Evolutionary conservation across 768 basidiomycete genomes (phyloP), one percentile per base, ranked within the genome.

Genomic region (Russula brevipes): DNA sequence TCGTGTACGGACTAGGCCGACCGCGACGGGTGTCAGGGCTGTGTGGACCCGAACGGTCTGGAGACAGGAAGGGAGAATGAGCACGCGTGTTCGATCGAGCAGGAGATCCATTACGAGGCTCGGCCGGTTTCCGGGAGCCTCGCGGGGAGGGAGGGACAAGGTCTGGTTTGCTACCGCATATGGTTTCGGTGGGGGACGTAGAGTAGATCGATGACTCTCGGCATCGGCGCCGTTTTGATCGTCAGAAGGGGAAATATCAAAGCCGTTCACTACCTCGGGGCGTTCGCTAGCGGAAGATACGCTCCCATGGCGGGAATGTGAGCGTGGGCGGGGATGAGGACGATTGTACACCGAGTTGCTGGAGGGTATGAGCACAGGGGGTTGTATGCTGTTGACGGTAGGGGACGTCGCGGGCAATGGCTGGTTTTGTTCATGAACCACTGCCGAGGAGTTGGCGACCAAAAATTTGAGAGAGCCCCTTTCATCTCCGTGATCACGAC

Each of bases 391-490:
- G 72, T 75, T 78, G 55, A 78, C 74, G 11, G 78, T 78, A 5
- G 78, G 73, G 3, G 78, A 75, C 49, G 68, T 57, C 36, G 62
- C 41, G 19, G 76, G 72, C 42, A 73, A 71, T 31, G 77, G 69
- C 6, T 72, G 70, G 4, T 76, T 73, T 6, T 74, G 76, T 66
- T 84, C 88, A 66, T 83, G 86, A 57, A 85, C 87, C 50, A 76
- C 74, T 24, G 81, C 86, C 66, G 80, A 83, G 59, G 80, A 79
- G 70, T 85, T 84, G 46, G 86, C 85, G 33, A 94, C 85, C 60
- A 94, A 80, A 65, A 97, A 87, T 73, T 94, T 94, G 70, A 96
- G 84, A 24, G 84, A 82, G 16, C 91, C 92, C 70, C 81, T 87
- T 33, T 82, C 77, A 73, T 97, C 94, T 42, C 89, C 91, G 8